Evolutionary conservation across 1,284 basidiomycete species (phyloP), one percentile per base, ranked within the genome.

Genomic region (Ganoderma boninense): DNA sequence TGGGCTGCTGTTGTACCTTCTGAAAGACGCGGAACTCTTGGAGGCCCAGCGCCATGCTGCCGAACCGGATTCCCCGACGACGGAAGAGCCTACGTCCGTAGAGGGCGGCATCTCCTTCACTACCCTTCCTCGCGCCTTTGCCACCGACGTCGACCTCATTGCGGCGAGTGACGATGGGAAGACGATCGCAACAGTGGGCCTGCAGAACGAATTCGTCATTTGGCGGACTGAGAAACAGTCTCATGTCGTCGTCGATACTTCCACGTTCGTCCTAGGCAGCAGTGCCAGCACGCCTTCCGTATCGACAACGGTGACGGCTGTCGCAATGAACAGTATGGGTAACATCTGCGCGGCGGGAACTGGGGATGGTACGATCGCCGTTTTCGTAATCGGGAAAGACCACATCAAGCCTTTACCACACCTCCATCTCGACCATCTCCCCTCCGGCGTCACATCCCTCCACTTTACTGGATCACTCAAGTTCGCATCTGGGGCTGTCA

Each of bases 21-120:
- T 98, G 69, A 97, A 97, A 82, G 93, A 98, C 74, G 90, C 96
- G 0, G 96, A 99, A 71, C 87, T 97, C 1, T 87, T 98, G 18
- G 96, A 97, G 76, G 92, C 93, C 5, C 96, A 97, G 77, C 86
- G 92, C 57, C 87, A 93, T 79, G 84, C 87, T 62, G 82, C 84
- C 16, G 87, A 88, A 64, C 75, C 79, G 0, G 81, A 83, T 7
- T 67, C 73, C 7, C 70, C 72, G 14, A 79, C 77, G 29, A 78
- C 67, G 6, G 76, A 83, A 59, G 79, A 83, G 69, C 75, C 75
- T 71, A 73, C 77, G 4, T 76, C 81, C n/a, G 78, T 90, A 7
- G 84, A 88, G 66, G 83, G 81, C 29, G 79, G 82, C 23, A 79
- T 92, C 5, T 81, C 85, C 16, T 94, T 96, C 74, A 84, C 86